Conservation (phyloP, 768 basidiomycete species). For the Paxillus involutus region DNA sequence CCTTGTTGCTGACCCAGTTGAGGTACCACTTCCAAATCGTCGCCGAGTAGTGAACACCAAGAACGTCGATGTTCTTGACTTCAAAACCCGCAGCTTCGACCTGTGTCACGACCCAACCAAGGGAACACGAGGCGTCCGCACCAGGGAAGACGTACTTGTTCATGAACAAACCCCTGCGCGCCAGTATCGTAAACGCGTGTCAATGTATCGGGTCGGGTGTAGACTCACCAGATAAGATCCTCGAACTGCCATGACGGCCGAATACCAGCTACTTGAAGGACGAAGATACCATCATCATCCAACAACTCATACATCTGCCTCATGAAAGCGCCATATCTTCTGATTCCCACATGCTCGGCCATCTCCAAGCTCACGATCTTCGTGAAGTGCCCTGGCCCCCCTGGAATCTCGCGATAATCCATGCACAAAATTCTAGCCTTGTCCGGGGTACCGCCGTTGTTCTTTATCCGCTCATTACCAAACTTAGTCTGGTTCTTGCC, state of each 20-base stretch:
- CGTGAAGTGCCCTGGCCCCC: conserved; percentile 70
- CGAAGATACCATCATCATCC: conserved; percentile 91
- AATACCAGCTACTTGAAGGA: conserved; percentile 96
- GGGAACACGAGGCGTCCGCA: conserved; percentile 93
- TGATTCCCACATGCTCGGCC: conserved; percentile 99
- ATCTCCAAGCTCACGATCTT: conserved; percentile 98
- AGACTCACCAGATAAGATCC: conserved; percentile 84
- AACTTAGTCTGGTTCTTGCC: conserved; percentile 90
- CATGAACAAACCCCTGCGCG: conserved; percentile 86
- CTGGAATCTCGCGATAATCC: conserved; percentile 90
- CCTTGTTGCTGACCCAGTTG: conserved; percentile 95
- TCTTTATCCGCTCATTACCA: conserved; percentile 82
- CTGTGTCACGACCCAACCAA: conserved; percentile 90
- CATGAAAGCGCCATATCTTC: conserved; percentile 87
- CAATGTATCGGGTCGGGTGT: not conserved
- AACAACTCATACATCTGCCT: conserved; percentile 90
- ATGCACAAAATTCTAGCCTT: conserved; percentile 90
- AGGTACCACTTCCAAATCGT: conserved; percentile 92
- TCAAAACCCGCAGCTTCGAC: conserved; percentile 94
- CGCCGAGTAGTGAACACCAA: conserved; percentile 96
- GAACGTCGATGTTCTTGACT: conserved; percentile 93
- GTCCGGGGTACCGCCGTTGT: conserved; percentile 70
- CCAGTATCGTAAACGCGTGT: not conserved
- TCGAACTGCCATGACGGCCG: conserved; percentile 98
- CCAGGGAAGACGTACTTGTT: conserved; percentile 99